These are phyloP conservation scores for Gaultheria prostrata DNA, from an alignment of 148 eudicot genomes.

Conservation along the genomic window DNA sequence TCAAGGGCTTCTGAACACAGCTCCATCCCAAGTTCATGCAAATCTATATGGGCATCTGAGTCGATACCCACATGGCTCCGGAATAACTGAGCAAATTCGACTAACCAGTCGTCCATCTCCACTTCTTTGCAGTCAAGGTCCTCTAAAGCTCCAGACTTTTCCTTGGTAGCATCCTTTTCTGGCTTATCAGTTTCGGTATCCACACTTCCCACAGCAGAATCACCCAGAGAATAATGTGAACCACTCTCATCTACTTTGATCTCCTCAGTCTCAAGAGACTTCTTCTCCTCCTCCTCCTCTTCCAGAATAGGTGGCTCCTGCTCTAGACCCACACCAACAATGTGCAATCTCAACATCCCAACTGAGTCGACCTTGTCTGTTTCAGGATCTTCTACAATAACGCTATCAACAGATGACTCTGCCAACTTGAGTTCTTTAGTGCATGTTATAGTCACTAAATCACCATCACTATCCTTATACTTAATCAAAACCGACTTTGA, in stretches of 20 bases:
- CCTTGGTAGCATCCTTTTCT: constrained; percentile 46
- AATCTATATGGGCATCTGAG: constrained; percentile 87
- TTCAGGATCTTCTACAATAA: constrained; percentile 54
- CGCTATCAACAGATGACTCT: constrained; percentile 62
- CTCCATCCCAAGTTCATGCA: constrained; percentile 96
- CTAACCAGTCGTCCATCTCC: constrained; percentile 94
- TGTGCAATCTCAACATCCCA: constrained; percentile 75
- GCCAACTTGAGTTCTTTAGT: constrained; percentile 76
- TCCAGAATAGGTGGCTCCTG: constrained; percentile 79
- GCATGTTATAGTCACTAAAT: constrained; percentile 85
- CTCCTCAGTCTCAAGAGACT: constrained; percentile 42
- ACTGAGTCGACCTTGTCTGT: constrained; percentile 44
- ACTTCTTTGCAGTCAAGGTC: constrained; percentile 73
- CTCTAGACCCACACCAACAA: constrained; percentile 84
- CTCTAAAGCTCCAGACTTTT: constrained; percentile 43
- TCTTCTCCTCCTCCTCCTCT: constrained; percentile 63
- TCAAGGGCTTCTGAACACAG: constrained; percentile 92
- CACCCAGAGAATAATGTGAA: constrained; percentile 56
- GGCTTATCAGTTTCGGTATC: constrained; percentile 52
- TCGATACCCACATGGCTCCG: constrained; percentile 88
- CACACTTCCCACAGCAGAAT: constrained; percentile 48
- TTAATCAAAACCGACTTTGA: constrained; percentile 81
- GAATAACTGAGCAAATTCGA: constrained; percentile 91
- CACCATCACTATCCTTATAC: constrained; percentile 79
- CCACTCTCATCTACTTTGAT: constrained; percentile 57